Conservation (phyloP, 2,329 filamentous ascomycete genomes). For the Penicillium hesseltinei region DNA sequence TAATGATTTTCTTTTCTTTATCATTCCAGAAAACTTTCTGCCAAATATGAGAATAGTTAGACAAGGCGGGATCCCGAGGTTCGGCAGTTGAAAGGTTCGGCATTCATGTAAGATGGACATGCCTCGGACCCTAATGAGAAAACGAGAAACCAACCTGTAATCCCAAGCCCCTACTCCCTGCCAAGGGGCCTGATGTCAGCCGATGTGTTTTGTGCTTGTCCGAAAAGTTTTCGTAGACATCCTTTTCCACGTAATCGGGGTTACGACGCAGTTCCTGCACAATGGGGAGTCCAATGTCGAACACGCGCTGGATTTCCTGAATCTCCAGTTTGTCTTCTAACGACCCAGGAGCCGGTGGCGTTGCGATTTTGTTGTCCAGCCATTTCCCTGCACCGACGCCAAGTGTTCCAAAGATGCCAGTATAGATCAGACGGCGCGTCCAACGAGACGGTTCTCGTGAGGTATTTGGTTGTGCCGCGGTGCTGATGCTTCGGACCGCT, state of each 20-base stretch:
- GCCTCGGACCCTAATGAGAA: slow-evolving; percentile 6
- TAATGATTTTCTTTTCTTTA: slow-evolving; percentile 57
- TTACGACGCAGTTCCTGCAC: slow-evolving; percentile 39
- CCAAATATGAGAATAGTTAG: slow-evolving; percentile 25
- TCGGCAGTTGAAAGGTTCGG: slow-evolving; percentile 18
- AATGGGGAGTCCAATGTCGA: slow-evolving; percentile 37
- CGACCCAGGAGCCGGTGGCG: slow-evolving; percentile 34
- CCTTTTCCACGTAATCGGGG: slow-evolving; percentile 41
- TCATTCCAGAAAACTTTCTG: slow-evolving; percentile 66
- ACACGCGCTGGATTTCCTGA: slow-evolving; percentile 29
- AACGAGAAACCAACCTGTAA: slow-evolving; percentile 37
- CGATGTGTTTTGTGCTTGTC: slow-evolving; percentile 34
- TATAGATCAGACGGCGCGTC: slow-evolving; percentile 38
- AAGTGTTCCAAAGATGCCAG: slow-evolving; percentile 34
- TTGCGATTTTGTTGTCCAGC: slow-evolving; percentile 24
- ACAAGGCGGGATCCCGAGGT: slow-evolving; percentile 13
- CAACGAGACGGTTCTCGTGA: slow-evolving; percentile 29
- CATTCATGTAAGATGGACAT: slow-evolving; percentile 7
- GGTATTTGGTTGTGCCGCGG: slow-evolving; percentile 16
- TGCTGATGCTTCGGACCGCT: slow-evolving; percentile 22
- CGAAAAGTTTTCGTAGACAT: slow-evolving; percentile 39
- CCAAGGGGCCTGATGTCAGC: slow-evolving; percentile 41
- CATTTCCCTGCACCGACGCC: slow-evolving; percentile 30
- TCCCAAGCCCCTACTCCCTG: slow-evolving; percentile 41
- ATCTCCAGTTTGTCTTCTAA: slow-evolving; percentile 32